phyloP scores from a whole-genome alignment of 805 yeast genomes.

The Pichia kluyveri region DNA sequence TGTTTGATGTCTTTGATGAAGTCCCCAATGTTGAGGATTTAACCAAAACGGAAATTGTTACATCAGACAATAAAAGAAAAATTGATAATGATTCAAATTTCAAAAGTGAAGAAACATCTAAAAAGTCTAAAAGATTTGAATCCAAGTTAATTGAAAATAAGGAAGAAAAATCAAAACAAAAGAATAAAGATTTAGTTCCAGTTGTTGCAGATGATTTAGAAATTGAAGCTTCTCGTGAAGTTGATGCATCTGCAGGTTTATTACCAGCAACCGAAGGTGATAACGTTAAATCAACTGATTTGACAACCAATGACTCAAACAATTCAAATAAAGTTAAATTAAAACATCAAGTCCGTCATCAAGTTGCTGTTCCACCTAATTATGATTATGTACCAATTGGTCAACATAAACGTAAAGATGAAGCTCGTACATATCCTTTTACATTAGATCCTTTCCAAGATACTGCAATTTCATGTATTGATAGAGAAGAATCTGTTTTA shows the following conservation, averaged over 20 bases:
- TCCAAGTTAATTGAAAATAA: constrained; percentile 25
- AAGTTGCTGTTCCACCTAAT: constrained; percentile 91
- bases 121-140: constrained; percentile 24
- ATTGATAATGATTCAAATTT: constrained; percentile 9
- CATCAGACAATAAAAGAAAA: constrained; percentile 3
- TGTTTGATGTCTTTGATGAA: constrained; percentile 56
- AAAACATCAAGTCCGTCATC: constrained; percentile 93
- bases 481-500: constrained; percentile 96
- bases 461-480: constrained; percentile 93
- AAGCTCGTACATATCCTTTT: constrained; percentile 91
- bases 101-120: constrained; percentile 11
- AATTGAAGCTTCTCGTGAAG: constrained; percentile 84
- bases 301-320: neutral
- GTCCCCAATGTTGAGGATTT: constrained; percentile 29
- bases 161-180: constrained; percentile 30
- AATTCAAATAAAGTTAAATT: constrained; percentile 28
- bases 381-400: constrained; percentile 84
- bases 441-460: constrained; percentile 92
- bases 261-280: constrained; percentile 23
- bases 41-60: constrained; percentile 10
- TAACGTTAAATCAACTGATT: neutral
- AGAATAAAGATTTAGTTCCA: constrained; percentile 34
- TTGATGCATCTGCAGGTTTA: constrained; percentile 71
- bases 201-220: constrained; percentile 82
- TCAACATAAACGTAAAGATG: constrained; percentile 66